These are phyloP conservation scores for Mycena alexandri DNA, from an alignment of 768 basidiomycete species.

Conservation along the genomic window DNA sequence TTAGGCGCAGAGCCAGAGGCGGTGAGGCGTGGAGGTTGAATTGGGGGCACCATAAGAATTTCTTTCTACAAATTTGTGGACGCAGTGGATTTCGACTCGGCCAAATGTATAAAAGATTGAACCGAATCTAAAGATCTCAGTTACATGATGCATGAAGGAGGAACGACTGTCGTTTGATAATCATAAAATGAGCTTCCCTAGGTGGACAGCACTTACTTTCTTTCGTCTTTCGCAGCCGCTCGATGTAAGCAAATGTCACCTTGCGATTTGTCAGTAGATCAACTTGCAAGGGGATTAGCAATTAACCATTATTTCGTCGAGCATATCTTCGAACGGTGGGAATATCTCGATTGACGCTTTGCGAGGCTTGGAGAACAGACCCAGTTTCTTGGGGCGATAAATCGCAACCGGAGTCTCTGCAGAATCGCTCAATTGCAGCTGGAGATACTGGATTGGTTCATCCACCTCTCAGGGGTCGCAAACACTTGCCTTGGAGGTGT, in stretches of 20 bases:
- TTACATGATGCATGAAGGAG: too few species aligned
- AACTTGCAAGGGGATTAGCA: too few species aligned
- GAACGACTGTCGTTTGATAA: too few species aligned
- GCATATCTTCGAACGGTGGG: conserved; percentile 42
- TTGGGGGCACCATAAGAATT: too few species aligned
- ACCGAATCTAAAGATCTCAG: too few species aligned
- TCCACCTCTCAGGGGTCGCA: background rate
- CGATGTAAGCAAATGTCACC: conserved; percentile 48
- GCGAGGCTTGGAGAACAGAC: conserved; percentile 25
- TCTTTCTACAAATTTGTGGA: too few species aligned
- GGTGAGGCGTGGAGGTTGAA: too few species aligned
- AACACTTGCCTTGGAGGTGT: conserved; percentile 36
- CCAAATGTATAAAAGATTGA: too few species aligned
- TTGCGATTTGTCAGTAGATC: background rate
- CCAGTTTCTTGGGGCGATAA: conserved; percentile 32
- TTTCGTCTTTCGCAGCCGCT: conserved; percentile 44
- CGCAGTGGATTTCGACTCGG: too few species aligned
- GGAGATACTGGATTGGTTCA: background rate
- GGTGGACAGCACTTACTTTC: conserved; percentile 16
- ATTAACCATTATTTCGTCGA: conserved; percentile 45
- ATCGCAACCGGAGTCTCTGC: conserved; percentile 37
- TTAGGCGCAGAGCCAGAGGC: too few species aligned
- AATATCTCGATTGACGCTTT: conserved; percentile 46
- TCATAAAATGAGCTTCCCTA: too few species aligned
- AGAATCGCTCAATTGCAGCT: conserved; percentile 40